phyloP scores from a whole-genome alignment of 768 basidiomycete genomes.

The Dacryopinax primogenitus region DNA sequence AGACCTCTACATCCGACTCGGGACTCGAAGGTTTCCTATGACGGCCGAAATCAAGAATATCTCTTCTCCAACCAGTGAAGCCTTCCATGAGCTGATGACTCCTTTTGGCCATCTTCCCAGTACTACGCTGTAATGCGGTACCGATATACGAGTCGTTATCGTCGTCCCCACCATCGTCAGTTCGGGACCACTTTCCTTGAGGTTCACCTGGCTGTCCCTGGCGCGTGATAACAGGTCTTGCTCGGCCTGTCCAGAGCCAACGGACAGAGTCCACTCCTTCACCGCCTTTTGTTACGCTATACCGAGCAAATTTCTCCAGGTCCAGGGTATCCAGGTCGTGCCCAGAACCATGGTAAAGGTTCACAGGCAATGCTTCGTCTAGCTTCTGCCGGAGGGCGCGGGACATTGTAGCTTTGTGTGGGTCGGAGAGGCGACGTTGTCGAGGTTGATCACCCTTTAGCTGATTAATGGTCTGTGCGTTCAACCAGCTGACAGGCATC shows the following conservation, averaged over 20 bases:
- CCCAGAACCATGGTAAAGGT: background rate
- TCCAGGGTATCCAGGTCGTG: background rate
- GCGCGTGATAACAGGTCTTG: background rate
- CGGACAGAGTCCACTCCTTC: slow-evolving; percentile 1
- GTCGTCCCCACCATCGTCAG: background rate
- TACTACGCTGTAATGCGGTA: background rate
- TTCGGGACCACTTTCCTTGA: background rate
- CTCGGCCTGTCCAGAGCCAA: slow-evolving; percentile 3
- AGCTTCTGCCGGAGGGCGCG: background rate
- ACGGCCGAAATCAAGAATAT: slow-evolving; percentile 1
- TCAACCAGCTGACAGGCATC: slow-evolving; percentile 2
- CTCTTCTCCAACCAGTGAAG: slow-evolving; percentile 6
- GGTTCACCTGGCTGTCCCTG: background rate
- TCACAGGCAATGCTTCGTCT: background rate
- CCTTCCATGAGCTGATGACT: slow-evolving; percentile 7
- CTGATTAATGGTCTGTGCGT: background rate
- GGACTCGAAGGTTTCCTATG: background rate
- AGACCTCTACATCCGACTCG: background rate
- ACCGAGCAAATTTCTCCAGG: background rate
- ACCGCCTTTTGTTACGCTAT: background rate
- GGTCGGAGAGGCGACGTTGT: background rate
- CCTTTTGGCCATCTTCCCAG: background rate
- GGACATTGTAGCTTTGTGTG: slow-evolving; percentile 3
- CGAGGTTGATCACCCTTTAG: slow-evolving; percentile 7
- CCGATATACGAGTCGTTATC: background rate